These are phyloP conservation scores for Boletales sp. DNA, from an alignment of 768 basidiomycete genomes.

Conservation along the genomic window DNA sequence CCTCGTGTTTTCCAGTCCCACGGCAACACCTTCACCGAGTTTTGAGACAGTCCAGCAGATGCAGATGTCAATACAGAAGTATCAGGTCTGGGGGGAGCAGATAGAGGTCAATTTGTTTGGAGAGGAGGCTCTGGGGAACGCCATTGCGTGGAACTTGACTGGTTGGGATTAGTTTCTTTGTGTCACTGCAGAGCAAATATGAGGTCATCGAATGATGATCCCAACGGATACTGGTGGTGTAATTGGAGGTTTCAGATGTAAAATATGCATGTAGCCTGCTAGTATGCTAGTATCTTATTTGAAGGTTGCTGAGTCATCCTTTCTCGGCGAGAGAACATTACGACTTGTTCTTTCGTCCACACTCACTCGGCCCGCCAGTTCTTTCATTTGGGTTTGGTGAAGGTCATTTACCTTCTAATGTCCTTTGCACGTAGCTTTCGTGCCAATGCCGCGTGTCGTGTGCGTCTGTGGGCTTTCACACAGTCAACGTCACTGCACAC, in stretches of 20 bases:
- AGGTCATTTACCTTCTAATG: conserved; percentile 22
- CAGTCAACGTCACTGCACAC: conserved; percentile 9
- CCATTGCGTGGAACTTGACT: conserved; percentile 11
- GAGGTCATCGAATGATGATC: no score
- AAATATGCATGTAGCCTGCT: no score
- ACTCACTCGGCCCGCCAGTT: background rate
- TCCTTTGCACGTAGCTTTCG: conserved; percentile 18
- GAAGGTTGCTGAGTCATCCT: no score
- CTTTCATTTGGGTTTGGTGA: conserved; percentile 8
- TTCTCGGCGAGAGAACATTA: no score
- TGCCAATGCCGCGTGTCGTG: conserved; percentile 9
- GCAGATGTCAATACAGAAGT: conserved; percentile 7
- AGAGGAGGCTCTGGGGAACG: conserved; percentile 1
- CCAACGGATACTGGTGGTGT: no score
- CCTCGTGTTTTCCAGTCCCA: conserved; percentile 11
- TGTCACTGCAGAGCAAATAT: no score
- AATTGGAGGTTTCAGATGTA: no score
- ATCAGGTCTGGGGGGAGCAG: conserved; percentile 16
- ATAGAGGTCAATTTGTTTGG: conserved; percentile 6
- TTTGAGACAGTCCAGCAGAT: conserved; percentile 12
- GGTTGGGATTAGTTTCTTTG: background rate
- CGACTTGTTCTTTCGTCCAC: background rate
- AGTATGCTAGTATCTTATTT: no score
- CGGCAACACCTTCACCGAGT: conserved; percentile 10
- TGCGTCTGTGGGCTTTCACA: conserved; percentile 9